Evolutionary conservation across 2,329 filamentous ascomycete species (phyloP).

Genomic region (Penicillium glabrum): DNA sequence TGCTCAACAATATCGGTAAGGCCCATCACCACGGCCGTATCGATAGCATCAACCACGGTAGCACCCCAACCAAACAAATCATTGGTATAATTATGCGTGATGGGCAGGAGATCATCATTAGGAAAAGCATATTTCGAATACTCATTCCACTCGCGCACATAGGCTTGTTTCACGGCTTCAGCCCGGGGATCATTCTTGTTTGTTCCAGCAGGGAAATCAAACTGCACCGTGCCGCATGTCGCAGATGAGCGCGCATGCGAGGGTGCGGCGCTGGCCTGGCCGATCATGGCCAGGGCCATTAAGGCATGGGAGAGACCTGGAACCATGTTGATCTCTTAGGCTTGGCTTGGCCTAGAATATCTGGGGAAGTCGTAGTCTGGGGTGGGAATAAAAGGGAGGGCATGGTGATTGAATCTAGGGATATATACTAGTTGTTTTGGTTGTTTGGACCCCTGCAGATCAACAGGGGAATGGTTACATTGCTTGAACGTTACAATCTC

Average conservation of each 20-base stretch:
- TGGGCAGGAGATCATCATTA: constrained; percentile 18
- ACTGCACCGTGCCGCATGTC: constrained; percentile 18
- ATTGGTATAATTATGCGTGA: constrained; percentile 16
- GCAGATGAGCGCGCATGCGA: not conserved
- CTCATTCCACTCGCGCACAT: constrained; percentile 19
- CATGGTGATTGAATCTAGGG: not conserved
- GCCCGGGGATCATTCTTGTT: constrained; percentile 19
- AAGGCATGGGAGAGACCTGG: constrained; percentile 2
- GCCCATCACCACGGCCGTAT: constrained; percentile 25
- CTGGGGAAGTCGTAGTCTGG: not conserved
- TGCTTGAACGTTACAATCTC: constrained; percentile 3
- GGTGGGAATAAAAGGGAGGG: not conserved
- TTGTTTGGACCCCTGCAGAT: constrained; percentile 7
- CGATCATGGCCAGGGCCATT: constrained; percentile 4
- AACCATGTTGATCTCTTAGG: constrained; percentile 4
- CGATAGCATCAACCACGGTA: constrained; percentile 22
- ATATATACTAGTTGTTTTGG: not conserved
- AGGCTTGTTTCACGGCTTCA: constrained; percentile 19
- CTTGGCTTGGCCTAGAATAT: not conserved
- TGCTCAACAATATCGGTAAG: constrained; percentile 23
- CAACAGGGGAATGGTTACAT: constrained; percentile 14
- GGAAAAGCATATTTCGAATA: constrained; percentile 23
- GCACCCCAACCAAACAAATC: constrained; percentile 25
- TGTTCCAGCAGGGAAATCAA: constrained; percentile 15
- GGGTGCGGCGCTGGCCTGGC: constrained; percentile 2